Evolutionary conservation across 2,329 filamentous ascomycete genomes (phyloP).

Genomic region (Zasmidium citrigriseum): DNA sequence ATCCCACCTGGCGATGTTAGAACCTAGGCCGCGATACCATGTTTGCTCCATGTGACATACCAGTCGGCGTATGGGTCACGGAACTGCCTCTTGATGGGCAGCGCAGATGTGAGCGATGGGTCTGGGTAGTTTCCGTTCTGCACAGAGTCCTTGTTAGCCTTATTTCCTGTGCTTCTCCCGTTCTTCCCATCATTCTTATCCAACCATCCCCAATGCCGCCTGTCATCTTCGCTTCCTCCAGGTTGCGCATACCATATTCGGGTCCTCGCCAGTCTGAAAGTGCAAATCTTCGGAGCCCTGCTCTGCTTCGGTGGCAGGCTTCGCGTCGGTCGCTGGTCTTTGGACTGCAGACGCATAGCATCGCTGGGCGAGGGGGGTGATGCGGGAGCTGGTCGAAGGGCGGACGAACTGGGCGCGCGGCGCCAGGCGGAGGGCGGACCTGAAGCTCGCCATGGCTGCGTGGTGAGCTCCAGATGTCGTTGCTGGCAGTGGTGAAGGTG

Average conservation of each 20-base stretch:
- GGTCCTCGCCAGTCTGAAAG: constrained; percentile 26
- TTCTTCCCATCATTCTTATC: background rate
- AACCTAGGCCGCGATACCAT: too few species aligned
- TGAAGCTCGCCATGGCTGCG: constrained; percentile 29
- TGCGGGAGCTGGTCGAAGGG: constrained; percentile 23
- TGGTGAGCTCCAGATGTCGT: background rate
- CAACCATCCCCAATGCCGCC: background rate
- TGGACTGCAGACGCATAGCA: constrained; percentile 23
- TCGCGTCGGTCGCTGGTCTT: constrained; percentile 25
- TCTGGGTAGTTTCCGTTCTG: constrained; percentile 85
- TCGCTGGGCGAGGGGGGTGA: constrained; percentile 25
- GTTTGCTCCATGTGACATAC: too few species aligned
- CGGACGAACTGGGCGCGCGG: constrained; percentile 32
- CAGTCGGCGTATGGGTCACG: constrained; percentile 91
- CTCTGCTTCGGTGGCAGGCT: constrained; percentile 28
- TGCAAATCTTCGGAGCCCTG: constrained; percentile 30
- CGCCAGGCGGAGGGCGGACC: constrained; percentile 27
- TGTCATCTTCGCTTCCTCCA: background rate
- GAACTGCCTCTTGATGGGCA: constrained; percentile 78
- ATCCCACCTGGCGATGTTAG: constrained; percentile 66
- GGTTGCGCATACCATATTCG: constrained; percentile 32
- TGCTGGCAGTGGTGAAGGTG: constrained; percentile 4
- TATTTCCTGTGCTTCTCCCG: too few species aligned
- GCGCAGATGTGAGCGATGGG: constrained; percentile 54
- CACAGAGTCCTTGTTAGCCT: background rate